A percentile compares a stretch with the other conserved stretches of the same genome.
These are phyloP conservation scores for Saccharomyces hybrid DNA, from an alignment of 1,139 yeast genomes.

Conservation along the genomic window DNA sequence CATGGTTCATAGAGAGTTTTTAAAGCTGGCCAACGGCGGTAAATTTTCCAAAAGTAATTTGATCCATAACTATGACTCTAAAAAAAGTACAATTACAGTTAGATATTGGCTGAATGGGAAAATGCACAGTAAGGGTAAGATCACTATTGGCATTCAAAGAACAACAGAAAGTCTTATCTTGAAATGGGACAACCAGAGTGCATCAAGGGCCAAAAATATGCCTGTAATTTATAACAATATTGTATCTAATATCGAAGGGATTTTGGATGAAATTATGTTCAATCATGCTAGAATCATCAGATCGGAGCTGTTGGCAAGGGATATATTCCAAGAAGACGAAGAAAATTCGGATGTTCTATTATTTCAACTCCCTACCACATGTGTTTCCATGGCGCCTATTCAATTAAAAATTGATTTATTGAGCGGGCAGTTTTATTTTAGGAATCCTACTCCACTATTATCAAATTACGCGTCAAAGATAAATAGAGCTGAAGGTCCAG, in stretches of 20 bases:
- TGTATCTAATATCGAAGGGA: slow-evolving; percentile 32
- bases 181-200: slow-evolving; percentile 46
- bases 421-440: slow-evolving; percentile 42
- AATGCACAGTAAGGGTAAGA: slow-evolving; percentile 42
- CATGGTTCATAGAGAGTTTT: slow-evolving; percentile 57
- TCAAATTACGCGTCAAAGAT: slow-evolving; percentile 34
- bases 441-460: slow-evolving; percentile 40
- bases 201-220: slow-evolving; percentile 21
- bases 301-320: slow-evolving; percentile 24
- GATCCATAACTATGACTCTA: slow-evolving; percentile 59
- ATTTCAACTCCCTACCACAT: slow-evolving; percentile 30
- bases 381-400: slow-evolving; percentile 32
- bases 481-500: slow-evolving; percentile 32
- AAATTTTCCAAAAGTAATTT: slow-evolving; percentile 64
- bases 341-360: slow-evolving; percentile 25
- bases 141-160: slow-evolving; percentile 60
- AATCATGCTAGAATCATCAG: slow-evolving; percentile 30
- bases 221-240: slow-evolving; percentile 27
- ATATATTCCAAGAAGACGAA: slow-evolving; percentile 28
- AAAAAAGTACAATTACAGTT: slow-evolving; percentile 50
- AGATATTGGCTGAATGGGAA: slow-evolving; percentile 59
- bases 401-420: slow-evolving; percentile 35
- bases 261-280: slow-evolving; percentile 32
- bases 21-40: slow-evolving; percentile 39
- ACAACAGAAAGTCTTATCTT: slow-evolving; percentile 43